Evolutionary conservation across 163 green algal genomes (phyloP), one percentile per base, ranked within the genome.

Genomic region (Scenedesmus sp.): DNA sequence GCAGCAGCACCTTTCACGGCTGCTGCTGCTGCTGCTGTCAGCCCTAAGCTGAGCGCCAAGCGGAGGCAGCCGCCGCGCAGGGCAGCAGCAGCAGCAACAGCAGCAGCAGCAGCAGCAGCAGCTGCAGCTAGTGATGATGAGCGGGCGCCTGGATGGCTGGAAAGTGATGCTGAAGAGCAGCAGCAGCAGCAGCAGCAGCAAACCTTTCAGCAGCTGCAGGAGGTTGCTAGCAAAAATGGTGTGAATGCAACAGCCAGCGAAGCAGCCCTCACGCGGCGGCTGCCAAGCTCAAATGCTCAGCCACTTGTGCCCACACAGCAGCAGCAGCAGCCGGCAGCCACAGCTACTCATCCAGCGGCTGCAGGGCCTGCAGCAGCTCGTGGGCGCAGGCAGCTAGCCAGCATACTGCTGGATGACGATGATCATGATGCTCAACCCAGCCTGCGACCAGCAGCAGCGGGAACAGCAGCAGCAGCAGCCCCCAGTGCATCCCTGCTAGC

Each of bases 31-130:
- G 70, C 70, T 79, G 9, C 10, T 18, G 64, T 73, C 12, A 52
- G 70, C 5, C 23, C 46, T 4, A 79, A 3, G 3, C 1, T 23
- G 12, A 79, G 70, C 12, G 7, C 23, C 70, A 52, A 6, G 6
- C 70, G 4, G 6, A 23, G 7, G 13, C 23, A 18, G 20, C 70
- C 4, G 46, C 70, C 10, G 6, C 70, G 70, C 70, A 79, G 23
- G 6, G 70, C 70, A 79, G 70, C 70, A 79, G 70, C 70, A 79
- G 70, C 70, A 79, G 70, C 70, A 79, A 23, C 70, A 79, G 70
- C 70, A 79, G 70, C 70, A 52, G 18, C 18, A 46, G 67, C 67
- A 77, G 67, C 10, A 8, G 67, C 10, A 20, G 23, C 18, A 23
- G 64, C 18, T 20, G 64, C 18, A 5, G 64, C 3, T 20, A 13